Evolutionary conservation across 352 stramenopile genomes (phyloP).

Genomic region (Pilasporangium apinafurcum): DNA sequence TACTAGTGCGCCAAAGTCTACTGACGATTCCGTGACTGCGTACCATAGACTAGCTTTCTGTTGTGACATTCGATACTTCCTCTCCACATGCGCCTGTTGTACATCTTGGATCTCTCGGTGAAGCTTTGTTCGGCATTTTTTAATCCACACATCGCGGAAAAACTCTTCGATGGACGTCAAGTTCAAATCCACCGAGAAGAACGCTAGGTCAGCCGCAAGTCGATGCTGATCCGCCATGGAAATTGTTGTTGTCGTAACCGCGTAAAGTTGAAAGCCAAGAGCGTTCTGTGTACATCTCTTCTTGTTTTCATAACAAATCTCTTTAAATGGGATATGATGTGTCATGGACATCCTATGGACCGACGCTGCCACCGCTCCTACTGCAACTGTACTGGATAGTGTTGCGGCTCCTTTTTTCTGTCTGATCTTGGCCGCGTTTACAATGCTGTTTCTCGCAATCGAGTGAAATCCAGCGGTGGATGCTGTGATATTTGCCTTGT

Average conservation of each 20-base stretch:
- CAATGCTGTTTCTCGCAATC: not conserved
- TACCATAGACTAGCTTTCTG: too few relatives aligned
- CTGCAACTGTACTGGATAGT: conserved; percentile 6
- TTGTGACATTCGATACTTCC: not conserved
- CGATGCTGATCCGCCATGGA: conserved; percentile 7
- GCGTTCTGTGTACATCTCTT: conserved; percentile 3
- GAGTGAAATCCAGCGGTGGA: not conserved
- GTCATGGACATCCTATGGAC: too few relatives aligned
- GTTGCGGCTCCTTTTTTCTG: conserved; percentile 1
- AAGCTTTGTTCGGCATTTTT: conserved; percentile 3
- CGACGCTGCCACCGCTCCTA: not conserved
- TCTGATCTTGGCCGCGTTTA: not conserved
- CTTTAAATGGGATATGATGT: not conserved
- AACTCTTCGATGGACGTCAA: conserved; percentile 6
- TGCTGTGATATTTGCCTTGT: not conserved
- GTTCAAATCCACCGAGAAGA: conserved; percentile 13
- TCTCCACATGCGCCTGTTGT: conserved; percentile 3
- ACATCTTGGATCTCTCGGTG: conserved; percentile 10
- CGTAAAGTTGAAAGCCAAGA: conserved; percentile 42
- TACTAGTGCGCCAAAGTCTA: too few relatives aligned
- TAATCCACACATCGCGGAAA: conserved; percentile 16
- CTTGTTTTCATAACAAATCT: not conserved
- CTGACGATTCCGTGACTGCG: too few relatives aligned
- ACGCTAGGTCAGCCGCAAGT: conserved; percentile 10
- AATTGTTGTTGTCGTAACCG: conserved; percentile 15